phyloP scores from a whole-genome alignment of 2,329 filamentous ascomycete genomes.

The Sordariomycetes sp. region DNA sequence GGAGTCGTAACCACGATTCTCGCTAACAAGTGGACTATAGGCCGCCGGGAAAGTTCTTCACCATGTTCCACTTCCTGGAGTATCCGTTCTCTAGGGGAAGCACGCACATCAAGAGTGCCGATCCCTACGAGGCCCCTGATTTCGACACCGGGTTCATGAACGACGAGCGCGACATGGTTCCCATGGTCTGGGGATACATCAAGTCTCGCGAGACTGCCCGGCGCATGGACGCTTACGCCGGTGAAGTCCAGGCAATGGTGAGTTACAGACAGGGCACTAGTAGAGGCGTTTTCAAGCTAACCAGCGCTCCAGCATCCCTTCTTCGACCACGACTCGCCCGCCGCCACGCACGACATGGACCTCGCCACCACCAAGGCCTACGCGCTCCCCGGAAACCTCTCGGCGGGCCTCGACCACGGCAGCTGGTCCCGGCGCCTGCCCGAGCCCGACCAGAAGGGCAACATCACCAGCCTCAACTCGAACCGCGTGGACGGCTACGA shows the following conservation, averaged over 20 bases:
- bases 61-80: conserved; percentile 74
- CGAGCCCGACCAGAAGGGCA: conserved; percentile 38
- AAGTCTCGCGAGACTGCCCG: conserved; percentile 72
- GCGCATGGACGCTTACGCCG: conserved; percentile 67
- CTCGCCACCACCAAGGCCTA: conserved; percentile 66
- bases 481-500: conserved; percentile 50
- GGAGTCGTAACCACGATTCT: neutral
- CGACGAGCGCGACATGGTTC: conserved; percentile 73
- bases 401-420: conserved; percentile 62
- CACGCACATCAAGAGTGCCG: conserved; percentile 59
- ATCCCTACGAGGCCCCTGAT: conserved; percentile 65
- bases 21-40: conserved; percentile 34
- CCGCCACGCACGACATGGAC: conserved; percentile 62
- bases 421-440: conserved; percentile 55
- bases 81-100: conserved; percentile 66
- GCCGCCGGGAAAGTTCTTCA: conserved; percentile 71
- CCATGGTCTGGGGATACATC: conserved; percentile 78
- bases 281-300: neutral
- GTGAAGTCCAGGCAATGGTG: conserved; percentile 52
- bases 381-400: conserved; percentile 61
- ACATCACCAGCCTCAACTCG: conserved; percentile 43
- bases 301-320: conserved; percentile 46
- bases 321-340: conserved; percentile 60
- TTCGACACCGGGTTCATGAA: conserved; percentile 82
- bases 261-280: neutral